Conservation (phyloP, 2,329 filamentous ascomycete species). For the Aspergillus pseudoglaucus region DNA sequence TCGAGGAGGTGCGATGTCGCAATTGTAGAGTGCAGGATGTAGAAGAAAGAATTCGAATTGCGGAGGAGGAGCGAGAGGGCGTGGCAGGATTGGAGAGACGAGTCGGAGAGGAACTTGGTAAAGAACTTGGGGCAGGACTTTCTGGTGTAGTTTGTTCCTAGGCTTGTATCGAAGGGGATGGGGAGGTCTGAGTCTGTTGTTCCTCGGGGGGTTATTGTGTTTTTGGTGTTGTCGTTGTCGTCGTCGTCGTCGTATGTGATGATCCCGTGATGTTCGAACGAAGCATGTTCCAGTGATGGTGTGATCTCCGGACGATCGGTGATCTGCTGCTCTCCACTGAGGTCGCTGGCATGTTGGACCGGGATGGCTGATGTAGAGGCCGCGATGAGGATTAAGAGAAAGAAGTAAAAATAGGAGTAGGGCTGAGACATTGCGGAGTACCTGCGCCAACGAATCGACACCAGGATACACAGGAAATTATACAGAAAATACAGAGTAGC, state of each 20-base stretch:
- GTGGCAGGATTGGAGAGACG: slow-evolving; percentile 63
- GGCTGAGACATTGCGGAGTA: not conserved
- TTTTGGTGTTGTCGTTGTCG: too few species aligned
- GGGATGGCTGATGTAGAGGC: not conserved
- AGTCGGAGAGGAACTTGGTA: slow-evolving; percentile 56
- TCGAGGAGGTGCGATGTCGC: slow-evolving; percentile 73
- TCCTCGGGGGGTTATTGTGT: too few species aligned
- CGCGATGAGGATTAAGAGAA: not conserved
- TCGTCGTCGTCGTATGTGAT: too few species aligned
- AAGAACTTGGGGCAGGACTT: slow-evolving; percentile 53
- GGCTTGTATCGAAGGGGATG: slow-evolving; percentile 59
- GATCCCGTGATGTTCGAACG: too few species aligned
- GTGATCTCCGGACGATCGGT: not conserved
- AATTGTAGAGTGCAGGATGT: slow-evolving; percentile 63
- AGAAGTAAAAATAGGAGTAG: not conserved
- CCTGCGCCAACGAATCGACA: not conserved
- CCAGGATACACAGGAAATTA: not conserved
- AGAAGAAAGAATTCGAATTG: slow-evolving; percentile 79
- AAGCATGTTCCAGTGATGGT: slow-evolving; percentile 1
- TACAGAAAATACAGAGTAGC: not conserved
- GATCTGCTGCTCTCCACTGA: not conserved
- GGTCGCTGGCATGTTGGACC: not conserved
- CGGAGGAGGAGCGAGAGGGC: slow-evolving; percentile 78
- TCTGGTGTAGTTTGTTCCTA: slow-evolving; percentile 57
- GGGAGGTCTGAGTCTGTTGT: slow-evolving; percentile 40